Percentiles rank a stretch among this genome's conserved stretches.
Conservation (phyloP, 495 filamentous ascomycete genomes). For the Neurospora hispaniola region DNA sequence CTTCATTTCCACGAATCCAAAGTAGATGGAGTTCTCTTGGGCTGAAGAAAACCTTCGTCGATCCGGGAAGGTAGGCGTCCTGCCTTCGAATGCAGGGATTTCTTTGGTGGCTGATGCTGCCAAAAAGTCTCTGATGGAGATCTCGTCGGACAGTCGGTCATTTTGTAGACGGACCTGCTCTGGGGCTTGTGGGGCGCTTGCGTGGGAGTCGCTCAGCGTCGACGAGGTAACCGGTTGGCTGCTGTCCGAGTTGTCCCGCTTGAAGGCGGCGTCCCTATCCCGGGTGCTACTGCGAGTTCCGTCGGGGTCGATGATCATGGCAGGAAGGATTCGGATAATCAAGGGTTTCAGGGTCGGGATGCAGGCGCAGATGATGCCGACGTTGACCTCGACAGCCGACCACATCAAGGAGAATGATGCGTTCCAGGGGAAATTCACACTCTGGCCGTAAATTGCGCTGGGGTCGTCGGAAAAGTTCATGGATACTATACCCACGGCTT, state of each 20-base stretch:
- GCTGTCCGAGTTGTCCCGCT: not conserved
- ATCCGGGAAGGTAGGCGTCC: not conserved
- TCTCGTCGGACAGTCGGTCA: not conserved
- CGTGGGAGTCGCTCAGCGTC: not conserved
- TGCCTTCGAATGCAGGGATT: not conserved
- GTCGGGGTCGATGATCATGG: slow-evolving; percentile 46
- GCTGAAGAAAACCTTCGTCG: not conserved
- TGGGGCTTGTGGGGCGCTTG: not conserved
- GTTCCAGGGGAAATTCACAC: slow-evolving; percentile 49
- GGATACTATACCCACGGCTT: slow-evolving; percentile 40
- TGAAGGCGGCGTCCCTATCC: slow-evolving; percentile 2
- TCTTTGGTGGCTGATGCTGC: not conserved
- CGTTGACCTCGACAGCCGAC: slow-evolving; percentile 83
- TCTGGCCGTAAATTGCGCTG: slow-evolving; percentile 24
- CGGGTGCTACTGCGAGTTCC: slow-evolving; percentile 17
- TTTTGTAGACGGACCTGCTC: not conserved
- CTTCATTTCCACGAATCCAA: slow-evolving; percentile 79
- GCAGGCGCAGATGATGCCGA: slow-evolving; percentile 79
- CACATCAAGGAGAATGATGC: slow-evolving; percentile 83
- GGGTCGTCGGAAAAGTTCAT: slow-evolving; percentile 15
- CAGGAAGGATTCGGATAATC: slow-evolving; percentile 62
- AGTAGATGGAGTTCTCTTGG: slow-evolving; percentile 33
- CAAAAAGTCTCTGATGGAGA: slow-evolving; percentile 2
- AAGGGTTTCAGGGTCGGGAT: slow-evolving; percentile 84
- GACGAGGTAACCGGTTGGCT: not conserved